Base-by-base conservation (phyloP, 192 early-diverging fungal genomes). In the Coemansia sp. region DNA sequence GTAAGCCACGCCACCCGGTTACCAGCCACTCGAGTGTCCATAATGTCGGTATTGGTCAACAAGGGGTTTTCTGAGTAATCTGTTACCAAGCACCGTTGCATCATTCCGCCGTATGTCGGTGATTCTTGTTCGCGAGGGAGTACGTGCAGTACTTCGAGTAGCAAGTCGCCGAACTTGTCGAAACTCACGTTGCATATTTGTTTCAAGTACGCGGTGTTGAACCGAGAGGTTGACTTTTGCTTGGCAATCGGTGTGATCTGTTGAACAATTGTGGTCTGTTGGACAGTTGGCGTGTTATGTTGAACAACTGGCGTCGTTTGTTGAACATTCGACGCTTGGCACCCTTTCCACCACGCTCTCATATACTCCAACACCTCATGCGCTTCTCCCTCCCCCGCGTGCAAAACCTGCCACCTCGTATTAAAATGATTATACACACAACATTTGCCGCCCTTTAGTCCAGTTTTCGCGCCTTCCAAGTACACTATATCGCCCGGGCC, bases 401-500 rank as follows among this genome's bases (percentile, higher is more conserved):
- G 56, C 3, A 58, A 12, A 2, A 74, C n/a, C 11, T 67, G 59
- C 60, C 71, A 74, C 25, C 19, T 28, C 5, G 65, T 55, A 22
- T 2, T 10, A 36, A 40, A 59, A 28, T 53, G 59, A 44, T 31
- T 68, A 12, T 53, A 34, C 5, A 64, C 9, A 15, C 59, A 61
- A n/a, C 21, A 17, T 9, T 44, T 20, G 11, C 52, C 38, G 5
- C 9, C 22, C 14, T 60, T 40, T 12, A 60, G 1, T 11, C 28
- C 51, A 4, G 60, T 51, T 25, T 68, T 74, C 15, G 48, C 60
- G 0, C 26, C 5, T 2, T 68, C 57, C 21, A 74, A 44, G 38
- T 64, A 59, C 2, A 74, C n/a, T 1, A 74, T 68, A 22, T 74
- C 71, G 28, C 71, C 71, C 0, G 61, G 12, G 7, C 12, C 9